Evolutionary conservation across 495 filamentous ascomycete species (phyloP), one percentile per base, ranked within the genome.

Genomic region (Hypoxylon crocopeplum): DNA sequence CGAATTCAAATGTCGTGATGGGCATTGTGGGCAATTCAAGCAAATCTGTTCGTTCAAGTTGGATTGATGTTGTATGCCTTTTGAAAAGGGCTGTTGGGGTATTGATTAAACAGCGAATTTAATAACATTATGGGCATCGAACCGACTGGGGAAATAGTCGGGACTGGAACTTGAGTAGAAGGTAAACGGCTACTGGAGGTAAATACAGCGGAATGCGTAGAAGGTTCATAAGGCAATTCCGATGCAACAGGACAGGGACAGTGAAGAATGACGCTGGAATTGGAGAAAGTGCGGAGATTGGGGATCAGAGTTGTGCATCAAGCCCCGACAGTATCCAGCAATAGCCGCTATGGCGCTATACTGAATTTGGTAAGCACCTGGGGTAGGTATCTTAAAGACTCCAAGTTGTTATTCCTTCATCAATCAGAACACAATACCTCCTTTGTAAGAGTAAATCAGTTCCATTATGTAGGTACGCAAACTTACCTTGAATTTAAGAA

Each of bases 1-100:
- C 73, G 56, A 79, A 75, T 58, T 58, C 81, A 55, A 82, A 88
- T 34, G 68, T 65, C 41, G 79, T 86, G 67, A 74, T 79, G 61
- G 79, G 86, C 88, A 80, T 89, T 65, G 10, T 79, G 66, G 59
- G 40, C 12, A 15, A 10, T 13, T 38, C 2, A 5, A 8, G 27
- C 1, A 21, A 21, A 22, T 38, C 12, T 4, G 16, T 30, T 30
- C 15, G 22, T 33, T 57, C 37, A 57, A 15, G 47, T 36, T 54
- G 44, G 29, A n/a, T 55, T 48, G 36, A 17, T 42, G 33, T 42
- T 29, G 12, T 34, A 40, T 17, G 7, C 3, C 27, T 27, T 13
- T 39, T 19, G 19, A 13, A 39, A 7, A 29, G 12, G 17, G 21
- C 1, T 32, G 55, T 34, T 37, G 12, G 30, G 11, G n/a, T 24